Evolutionary conservation across 352 stramenopile genomes (phyloP).

Genomic region (Phytophthora aleatoria): DNA sequence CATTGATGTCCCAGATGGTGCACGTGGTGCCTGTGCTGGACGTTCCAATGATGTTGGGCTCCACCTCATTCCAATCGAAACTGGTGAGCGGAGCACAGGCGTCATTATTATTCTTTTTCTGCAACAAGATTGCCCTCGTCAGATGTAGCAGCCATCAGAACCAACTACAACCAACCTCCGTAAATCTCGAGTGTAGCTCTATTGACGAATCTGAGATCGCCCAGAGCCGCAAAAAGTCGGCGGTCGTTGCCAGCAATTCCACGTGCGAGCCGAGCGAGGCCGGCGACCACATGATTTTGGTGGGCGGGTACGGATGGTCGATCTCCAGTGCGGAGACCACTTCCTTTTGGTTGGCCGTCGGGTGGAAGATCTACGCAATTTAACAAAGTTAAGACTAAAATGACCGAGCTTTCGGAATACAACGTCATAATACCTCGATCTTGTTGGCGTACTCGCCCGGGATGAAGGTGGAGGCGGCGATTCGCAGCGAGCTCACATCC

Average conservation of each 20-base stretch:
- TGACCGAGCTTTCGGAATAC: conserved; percentile 5
- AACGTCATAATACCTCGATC: conserved; percentile 62
- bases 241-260: conserved; percentile 81
- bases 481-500: conserved; percentile 58
- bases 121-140: not conserved
- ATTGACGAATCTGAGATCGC: conserved; percentile 77
- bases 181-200: conserved; percentile 72
- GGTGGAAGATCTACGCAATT: conserved; percentile 61
- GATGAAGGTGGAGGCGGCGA: conserved; percentile 83
- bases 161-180: conserved; percentile 42
- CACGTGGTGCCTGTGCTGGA: conserved; percentile 98
- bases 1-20: conserved; percentile 98
- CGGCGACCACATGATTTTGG: conserved; percentile 89
- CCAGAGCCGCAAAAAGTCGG: conserved; percentile 87
- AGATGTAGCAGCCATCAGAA: not conserved
- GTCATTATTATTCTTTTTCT: conserved; percentile 75
- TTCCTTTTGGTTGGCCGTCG: conserved; percentile 53
- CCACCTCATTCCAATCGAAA: conserved; percentile 98
- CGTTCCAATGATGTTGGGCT: conserved; percentile 96
- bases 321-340: conserved; percentile 71
- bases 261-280: conserved; percentile 47
- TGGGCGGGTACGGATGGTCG: conserved; percentile 87
- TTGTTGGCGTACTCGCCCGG: conserved; percentile 88
- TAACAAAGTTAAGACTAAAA: conserved; percentile 2
- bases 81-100: conserved; percentile 96